Evolutionary conservation across 2,329 filamentous ascomycete species (phyloP), one percentile per base, ranked within the genome.

Genomic region (Xylariaceae sp.): DNA sequence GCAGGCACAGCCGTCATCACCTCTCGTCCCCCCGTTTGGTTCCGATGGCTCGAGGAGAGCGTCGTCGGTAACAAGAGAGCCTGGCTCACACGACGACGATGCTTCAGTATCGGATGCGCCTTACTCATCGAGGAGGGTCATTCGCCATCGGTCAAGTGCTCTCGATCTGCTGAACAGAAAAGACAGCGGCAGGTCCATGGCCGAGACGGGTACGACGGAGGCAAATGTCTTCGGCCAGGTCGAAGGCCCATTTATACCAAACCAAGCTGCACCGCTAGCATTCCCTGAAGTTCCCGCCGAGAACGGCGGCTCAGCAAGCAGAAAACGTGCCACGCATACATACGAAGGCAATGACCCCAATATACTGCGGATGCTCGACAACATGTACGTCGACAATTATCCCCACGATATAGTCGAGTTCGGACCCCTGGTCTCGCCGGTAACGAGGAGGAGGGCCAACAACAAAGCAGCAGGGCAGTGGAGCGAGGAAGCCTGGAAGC

Each of bases 341-440:
- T 96, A 98, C 53, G 72, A 77, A 28, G 92, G 92, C 2, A 88
- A 83, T 37, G 77, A 83, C 40, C 78, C 80, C 4, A 77, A 64
- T 47, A 75, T 83, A 33, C 62, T 83, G 30, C 72, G 72, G 50
- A 80, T 83, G 72, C 60, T 98, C 4, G 86, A 95, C 53, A 77
- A 83, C 5, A 88, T 96, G 63, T 95, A 90, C 51, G 69, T 78
- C 17, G 75, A 83, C 39, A 80, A 80, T 44, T 81, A 77, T 44
- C 76, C 77, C 8, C 75, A 75, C 33, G 77, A 83, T 42, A 63
- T 80, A 29, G 59, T 70, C 27, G 76, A 81, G 49, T 81, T 95
- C 55, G 92, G 92, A 0, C 89, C 89, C 0, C 71, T 82, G 50
- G 81, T 94, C 19, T 79, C 81, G 33, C 77, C 83, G 2, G 68